Evolutionary conservation across 192 early-diverging fungal species (phyloP), one percentile per base, ranked within the genome.

Genomic region (Linnemannia exigua): DNA sequence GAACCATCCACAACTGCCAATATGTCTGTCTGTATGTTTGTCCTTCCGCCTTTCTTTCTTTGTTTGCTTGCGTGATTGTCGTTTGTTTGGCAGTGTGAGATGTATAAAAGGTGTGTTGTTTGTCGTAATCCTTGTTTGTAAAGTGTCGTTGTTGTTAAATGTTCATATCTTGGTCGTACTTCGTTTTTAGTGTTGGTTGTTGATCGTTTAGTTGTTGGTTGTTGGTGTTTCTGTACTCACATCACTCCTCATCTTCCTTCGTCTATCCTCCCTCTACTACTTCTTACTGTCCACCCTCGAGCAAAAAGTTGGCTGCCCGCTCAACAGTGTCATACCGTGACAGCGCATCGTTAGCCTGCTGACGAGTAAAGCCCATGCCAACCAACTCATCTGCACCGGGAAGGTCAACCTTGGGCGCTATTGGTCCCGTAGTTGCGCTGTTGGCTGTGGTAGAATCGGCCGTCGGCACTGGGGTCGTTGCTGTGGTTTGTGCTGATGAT

Each of bases 281-380:
- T 46, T 46, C 61, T 50, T 76, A 72, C 15, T 76, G 61, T 66
- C 67, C 78, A 47, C 84, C 84, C n/a, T 79, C 84, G 14, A 86
- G 66, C 79, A 86, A 80, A 80, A 86, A 86, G 75, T 86, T 86
- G 78, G 84, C 84, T 33, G 84, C 84, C 63, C 84, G 73, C 35
- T 86, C 84, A 22, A 86, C 77, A 31, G 52, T 86, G 46, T 86
- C 84, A 38, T 86, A 86, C 51, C 84, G 50, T 46, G 79, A 67
- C 28, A 86, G 37, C 7, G 84, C 84, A 73, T 86, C 78, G 8
- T 86, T 79, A 4, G 84, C 78, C 75, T 80, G 84, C 50, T 86
- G 74, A 5, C 75, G 77, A 3, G 74, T 79, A 61, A 86, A 86
- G 2, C 84, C 84, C 84, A 86, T 86, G 66, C 67, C 80, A 14